Evolutionary conservation across 352 stramenopile genomes (phyloP).

Genomic region (Peronosclerospora sorghi): DNA sequence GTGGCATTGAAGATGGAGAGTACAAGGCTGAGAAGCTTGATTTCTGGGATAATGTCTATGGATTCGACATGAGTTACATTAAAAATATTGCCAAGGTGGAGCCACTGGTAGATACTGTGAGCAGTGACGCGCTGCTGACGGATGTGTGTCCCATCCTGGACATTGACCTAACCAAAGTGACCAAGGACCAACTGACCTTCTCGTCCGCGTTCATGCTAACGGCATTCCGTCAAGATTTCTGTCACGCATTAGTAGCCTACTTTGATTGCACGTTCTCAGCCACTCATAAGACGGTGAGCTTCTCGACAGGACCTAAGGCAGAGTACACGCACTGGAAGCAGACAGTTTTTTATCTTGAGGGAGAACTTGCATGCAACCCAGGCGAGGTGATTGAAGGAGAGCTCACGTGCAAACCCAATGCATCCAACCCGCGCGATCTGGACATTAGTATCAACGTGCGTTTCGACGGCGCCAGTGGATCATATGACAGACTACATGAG

Average conservation of each 20-base stretch:
- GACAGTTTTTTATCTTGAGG: slow-evolving; percentile 93
- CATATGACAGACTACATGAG: slow-evolving; percentile 52
- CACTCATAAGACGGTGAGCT: slow-evolving; percentile 92
- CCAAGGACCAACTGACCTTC: slow-evolving; percentile 92
- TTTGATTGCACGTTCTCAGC: slow-evolving; percentile 97
- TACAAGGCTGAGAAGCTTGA: slow-evolving; percentile 91
- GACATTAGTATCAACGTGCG: slow-evolving; percentile 86
- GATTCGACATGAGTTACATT: slow-evolving; percentile 98
- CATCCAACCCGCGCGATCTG: slow-evolving; percentile 88
- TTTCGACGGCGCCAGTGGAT: slow-evolving; percentile 60
- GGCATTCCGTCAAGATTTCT: slow-evolving; percentile 89
- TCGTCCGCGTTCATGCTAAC: slow-evolving; percentile 85
- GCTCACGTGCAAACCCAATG: slow-evolving; percentile 84
- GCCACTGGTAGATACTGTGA: slow-evolving; percentile 95
- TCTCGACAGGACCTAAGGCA: slow-evolving; percentile 90
- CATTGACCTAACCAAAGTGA: slow-evolving; percentile 87
- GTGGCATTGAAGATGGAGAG: slow-evolving; percentile 92
- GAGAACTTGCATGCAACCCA: slow-evolving; percentile 68
- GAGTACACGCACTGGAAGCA: slow-evolving; percentile 99
- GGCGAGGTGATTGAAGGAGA: slow-evolving; percentile 87
- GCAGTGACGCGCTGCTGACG: slow-evolving; percentile 85
- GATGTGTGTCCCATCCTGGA: slow-evolving; percentile 88
- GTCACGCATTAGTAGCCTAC: slow-evolving; percentile 94
- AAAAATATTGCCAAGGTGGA: slow-evolving; percentile 94
- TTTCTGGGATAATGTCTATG: slow-evolving; percentile 99